Base-by-base conservation (phyloP, 352 stramenopile genomes). In the Phytophthora hybrid region DNA sequence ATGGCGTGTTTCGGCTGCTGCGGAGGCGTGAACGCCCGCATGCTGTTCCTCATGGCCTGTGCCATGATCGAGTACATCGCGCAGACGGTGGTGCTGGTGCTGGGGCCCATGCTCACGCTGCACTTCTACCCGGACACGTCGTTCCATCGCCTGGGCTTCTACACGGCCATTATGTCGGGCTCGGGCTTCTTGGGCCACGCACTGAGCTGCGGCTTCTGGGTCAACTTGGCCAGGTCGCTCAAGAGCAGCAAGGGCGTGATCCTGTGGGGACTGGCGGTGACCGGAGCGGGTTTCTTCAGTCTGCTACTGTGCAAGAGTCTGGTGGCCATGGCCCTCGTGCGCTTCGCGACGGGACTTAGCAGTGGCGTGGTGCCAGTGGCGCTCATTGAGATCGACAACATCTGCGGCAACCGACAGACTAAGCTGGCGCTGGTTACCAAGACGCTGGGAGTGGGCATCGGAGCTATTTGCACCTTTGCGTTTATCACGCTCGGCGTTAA, bases 301-400 rank as follows among this genome's bases (percentile, higher is more conserved):
- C 59, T 95, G 51, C 56, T 95, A 41, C 78, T 95, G 44, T 95
- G 88, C 61, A 86, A 93, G 70, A 93, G 82, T 70, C 66, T 95
- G 52, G 44, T 92, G 32, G 85, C 86, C n/a, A 93, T 95, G 79
- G 78, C 82, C 10, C 78, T 95, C 26, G 87, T 93, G 69, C 88
- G 88, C 54, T 93, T 95, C 51, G 81, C 85, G 8, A 95, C 84
- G 4, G 88, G 88, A 1, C 73, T 95, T 5, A 91, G 91, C 57
- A 95, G 86, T 47, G 88, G 88, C 23, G 88, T 93, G 18, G 68
- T 90, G 16, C 87, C 88, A 4, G 85, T 93, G 44, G 86, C 88
- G 34, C 74, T 92, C 18, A 93, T 93, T 51, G 86, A 95, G 67
- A 93, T 93, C 23, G 88, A 95, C 71, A 92, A 91, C 37, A 93